phyloP scores from a whole-genome alignment of 2,329 filamentous ascomycete genomes.

The Fonsecaea monophora region DNA sequence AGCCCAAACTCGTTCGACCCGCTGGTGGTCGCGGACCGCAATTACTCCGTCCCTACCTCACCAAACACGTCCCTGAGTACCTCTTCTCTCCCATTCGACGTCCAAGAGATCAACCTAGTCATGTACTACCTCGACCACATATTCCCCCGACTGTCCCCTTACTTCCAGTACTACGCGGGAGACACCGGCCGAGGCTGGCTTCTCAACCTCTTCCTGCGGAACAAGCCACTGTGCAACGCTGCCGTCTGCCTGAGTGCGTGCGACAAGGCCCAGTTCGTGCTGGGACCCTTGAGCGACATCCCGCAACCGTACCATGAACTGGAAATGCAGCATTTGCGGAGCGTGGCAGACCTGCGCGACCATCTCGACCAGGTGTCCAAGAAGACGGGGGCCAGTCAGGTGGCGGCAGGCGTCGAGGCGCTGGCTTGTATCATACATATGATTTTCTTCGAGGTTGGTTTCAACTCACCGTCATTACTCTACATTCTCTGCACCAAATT shows the following conservation, averaged over 20 bases:
- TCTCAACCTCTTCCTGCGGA: conserved; percentile 17
- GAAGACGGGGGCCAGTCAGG: conserved; percentile 12
- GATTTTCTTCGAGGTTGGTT: conserved; percentile 20
- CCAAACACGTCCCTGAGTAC: background rate
- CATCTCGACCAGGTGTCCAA: conserved; percentile 16
- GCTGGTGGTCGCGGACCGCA: background rate
- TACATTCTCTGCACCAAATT: background rate
- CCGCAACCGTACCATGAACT: conserved; percentile 17
- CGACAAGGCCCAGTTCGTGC: conserved; percentile 17
- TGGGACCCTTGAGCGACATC: conserved; percentile 15
- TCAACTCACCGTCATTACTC: background rate
- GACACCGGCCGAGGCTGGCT: conserved; percentile 18
- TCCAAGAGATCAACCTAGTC: conserved; percentile 4
- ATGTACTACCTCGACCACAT: conserved; percentile 20
- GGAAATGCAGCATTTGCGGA: conserved; percentile 21
- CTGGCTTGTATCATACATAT: conserved; percentile 20
- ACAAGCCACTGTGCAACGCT: conserved; percentile 13
- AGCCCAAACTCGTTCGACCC: background rate
- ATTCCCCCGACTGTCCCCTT: conserved; percentile 5
- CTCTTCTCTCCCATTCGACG: background rate
- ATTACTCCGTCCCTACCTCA: background rate
- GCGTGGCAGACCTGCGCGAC: conserved; percentile 13
- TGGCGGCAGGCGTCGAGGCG: conserved; percentile 20
- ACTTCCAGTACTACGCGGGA: background rate
- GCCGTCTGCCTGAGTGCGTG: conserved; percentile 20